These are phyloP conservation scores for Tetrahymena thermophila DNA, from an alignment of 73 alveolate species.

Conservation along the genomic window DNA sequence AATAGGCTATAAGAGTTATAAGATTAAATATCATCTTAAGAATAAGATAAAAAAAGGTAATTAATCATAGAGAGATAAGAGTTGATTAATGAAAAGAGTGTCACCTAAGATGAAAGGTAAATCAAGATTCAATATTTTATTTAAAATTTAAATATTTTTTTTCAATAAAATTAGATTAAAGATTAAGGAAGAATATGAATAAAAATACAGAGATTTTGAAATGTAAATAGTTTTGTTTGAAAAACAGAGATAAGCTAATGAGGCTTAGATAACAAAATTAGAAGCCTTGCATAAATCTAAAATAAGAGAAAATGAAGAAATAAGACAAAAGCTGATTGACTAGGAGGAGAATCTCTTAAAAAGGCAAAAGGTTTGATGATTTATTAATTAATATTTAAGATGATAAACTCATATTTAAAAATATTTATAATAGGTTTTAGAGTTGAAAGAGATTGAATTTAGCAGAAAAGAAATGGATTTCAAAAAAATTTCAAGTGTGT, in stretches of 20 bases:
- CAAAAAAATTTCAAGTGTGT: neutral
- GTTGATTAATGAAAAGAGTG: neutral
- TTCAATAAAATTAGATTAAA: neutral
- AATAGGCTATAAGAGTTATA: neutral
- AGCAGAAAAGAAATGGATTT: neutral
- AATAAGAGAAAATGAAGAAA: neutral
- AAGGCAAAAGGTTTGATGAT: neutral
- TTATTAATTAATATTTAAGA: neutral
- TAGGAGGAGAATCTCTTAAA: neutral
- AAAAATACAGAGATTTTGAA: neutral
- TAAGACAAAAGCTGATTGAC: neutral
- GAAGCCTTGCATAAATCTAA: neutral
- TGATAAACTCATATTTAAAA: neutral
- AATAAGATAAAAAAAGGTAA: neutral
- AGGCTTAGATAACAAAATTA: neutral
- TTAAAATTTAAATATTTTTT: neutral
- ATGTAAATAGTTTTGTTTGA: neutral
- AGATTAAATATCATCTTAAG: neutral
- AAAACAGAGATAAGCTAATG: neutral
- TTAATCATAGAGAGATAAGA: neutral
- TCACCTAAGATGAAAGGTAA: neutral
- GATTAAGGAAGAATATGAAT: neutral
- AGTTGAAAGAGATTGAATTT: neutral
- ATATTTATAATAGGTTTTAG: neutral
- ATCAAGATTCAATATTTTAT: neutral